A percentile compares a stretch with the other conserved stretches of the same genome.
These are phyloP conservation scores for Chrysanthemum seticuspe DNA, from an alignment of 129 eudicot species.

Conservation along the genomic window DNA sequence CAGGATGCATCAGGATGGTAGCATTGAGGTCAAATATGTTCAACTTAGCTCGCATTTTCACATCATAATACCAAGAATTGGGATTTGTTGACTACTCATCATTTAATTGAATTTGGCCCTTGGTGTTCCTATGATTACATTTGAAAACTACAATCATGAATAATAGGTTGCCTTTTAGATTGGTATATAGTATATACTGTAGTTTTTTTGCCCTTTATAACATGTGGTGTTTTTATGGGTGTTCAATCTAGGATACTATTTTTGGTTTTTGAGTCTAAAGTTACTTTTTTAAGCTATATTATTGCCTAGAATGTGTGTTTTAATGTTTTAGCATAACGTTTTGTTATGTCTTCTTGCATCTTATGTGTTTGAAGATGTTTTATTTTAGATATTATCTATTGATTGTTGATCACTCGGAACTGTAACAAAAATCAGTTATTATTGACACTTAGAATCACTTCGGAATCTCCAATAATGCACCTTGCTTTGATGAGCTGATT, in stretches of 20 bases:
- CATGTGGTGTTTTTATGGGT: no score
- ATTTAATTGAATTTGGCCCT: no score
- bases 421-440: not conserved
- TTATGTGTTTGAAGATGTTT: constrained; percentile 7
- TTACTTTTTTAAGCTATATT: not conserved
- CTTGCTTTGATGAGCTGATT: not conserved
- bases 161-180: no score
- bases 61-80: no score
- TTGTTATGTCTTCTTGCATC: not conserved
- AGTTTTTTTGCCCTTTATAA: no score
- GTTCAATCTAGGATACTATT: no score
- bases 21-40: not conserved
- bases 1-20: not conserved
- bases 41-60: no score
- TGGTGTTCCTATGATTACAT: no score
- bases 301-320: not conserved
- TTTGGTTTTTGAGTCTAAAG: not conserved
- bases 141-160: no score
- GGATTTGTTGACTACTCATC: no score
- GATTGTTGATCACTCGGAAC: constrained; percentile 1
- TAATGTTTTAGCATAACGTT: not conserved
- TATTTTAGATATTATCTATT: not conserved
- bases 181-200: no score
- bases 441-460: not conserved
- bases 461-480: not conserved